Evolutionary conservation across 208 protist genomes (phyloP).

Genomic region (Acanthamoeba sp.): DNA sequence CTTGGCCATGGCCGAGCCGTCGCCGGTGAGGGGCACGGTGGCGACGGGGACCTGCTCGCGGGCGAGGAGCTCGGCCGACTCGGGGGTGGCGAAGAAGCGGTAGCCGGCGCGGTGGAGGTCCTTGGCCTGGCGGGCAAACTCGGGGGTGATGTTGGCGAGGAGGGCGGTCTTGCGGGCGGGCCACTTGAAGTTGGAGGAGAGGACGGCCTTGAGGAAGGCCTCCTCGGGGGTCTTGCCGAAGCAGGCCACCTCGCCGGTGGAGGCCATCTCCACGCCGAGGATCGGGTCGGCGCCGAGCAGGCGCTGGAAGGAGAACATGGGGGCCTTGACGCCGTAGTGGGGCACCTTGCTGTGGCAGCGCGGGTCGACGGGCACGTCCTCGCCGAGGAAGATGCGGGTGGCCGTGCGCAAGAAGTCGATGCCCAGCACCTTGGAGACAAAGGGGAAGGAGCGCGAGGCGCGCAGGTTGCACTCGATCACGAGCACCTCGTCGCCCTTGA

Average conservation of each 20-base stretch:
- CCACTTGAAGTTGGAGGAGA: conserved; percentile 90
- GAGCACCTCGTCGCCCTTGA: conserved; percentile 85
- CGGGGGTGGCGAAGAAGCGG: conserved; percentile 91
- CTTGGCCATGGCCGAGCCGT: not conserved
- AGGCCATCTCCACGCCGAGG: conserved; percentile 98
- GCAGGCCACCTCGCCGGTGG: conserved; percentile 91
- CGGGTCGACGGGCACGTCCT: conserved; percentile 34
- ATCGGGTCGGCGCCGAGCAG: conserved; percentile 98
- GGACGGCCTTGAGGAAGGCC: conserved; percentile 91
- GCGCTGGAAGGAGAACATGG: conserved; percentile 99
- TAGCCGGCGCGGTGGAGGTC: conserved; percentile 83
- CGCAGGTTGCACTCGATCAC: conserved; percentile 98
- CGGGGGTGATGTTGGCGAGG: conserved; percentile 85
- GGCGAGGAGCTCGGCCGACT: conserved; percentile 90
- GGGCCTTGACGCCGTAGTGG: conserved; percentile 94
- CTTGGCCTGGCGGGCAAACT: conserved; percentile 80
- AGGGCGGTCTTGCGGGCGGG: conserved; percentile 88
- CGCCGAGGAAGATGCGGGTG: conserved; percentile 78
- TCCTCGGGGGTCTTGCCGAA: conserved; percentile 89
- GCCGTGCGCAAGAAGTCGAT: conserved; percentile 95
- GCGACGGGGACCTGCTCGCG: conserved; percentile 88
- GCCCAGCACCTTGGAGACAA: conserved; percentile 96
- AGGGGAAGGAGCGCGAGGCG: conserved; percentile 96
- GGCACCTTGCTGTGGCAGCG: not conserved
- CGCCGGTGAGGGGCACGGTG: conserved; percentile 1